Evolutionary conservation across 345 rosid species (phyloP).

Genomic region (Populus ilicifolia): DNA sequence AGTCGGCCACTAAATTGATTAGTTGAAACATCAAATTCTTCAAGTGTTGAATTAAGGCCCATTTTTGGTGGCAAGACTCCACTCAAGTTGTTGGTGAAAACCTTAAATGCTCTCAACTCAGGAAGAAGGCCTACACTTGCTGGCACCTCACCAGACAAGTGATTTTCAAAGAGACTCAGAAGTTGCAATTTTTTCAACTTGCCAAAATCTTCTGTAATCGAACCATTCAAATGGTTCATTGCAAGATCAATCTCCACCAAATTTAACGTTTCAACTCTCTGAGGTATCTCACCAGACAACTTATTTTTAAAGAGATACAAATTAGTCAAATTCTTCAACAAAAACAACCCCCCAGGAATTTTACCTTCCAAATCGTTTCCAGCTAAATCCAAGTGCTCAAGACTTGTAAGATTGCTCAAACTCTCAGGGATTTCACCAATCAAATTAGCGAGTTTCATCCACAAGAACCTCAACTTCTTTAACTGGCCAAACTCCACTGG

Average conservation of each 20-base stretch:
- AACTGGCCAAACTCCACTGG: conserved; percentile 61
- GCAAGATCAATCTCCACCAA: conserved; percentile 71
- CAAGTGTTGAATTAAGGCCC: conserved; percentile 64
- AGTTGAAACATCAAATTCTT: conserved; percentile 48
- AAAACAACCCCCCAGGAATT: conserved; percentile 47
- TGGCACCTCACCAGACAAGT: conserved; percentile 61
- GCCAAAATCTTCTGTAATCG: conserved; percentile 70
- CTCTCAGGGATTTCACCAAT: conserved; percentile 59
- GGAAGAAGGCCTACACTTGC: conserved; percentile 51
- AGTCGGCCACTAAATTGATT: conserved; percentile 63
- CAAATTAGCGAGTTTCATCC: conserved; percentile 48
- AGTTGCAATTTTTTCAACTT: conserved; percentile 54
- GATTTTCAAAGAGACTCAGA: conserved; percentile 65
- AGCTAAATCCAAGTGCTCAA: conserved; percentile 47
- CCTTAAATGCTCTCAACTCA: conserved; percentile 23
- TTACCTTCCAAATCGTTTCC: conserved; percentile 48
- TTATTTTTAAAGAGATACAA: conserved; percentile 47
- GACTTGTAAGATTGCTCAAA: conserved; percentile 42
- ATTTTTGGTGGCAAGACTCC: conserved; percentile 67
- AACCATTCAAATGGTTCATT: conserved; percentile 62
- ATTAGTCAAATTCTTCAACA: conserved; percentile 39
- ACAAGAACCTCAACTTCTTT: conserved; percentile 44
- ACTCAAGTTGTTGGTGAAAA: conserved; percentile 56
- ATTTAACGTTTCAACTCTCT: conserved; percentile 35
- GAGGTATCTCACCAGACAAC: conserved; percentile 58